Conservation (phyloP, 129 eudicot species). For the Helianthus tuberosus region DNA sequence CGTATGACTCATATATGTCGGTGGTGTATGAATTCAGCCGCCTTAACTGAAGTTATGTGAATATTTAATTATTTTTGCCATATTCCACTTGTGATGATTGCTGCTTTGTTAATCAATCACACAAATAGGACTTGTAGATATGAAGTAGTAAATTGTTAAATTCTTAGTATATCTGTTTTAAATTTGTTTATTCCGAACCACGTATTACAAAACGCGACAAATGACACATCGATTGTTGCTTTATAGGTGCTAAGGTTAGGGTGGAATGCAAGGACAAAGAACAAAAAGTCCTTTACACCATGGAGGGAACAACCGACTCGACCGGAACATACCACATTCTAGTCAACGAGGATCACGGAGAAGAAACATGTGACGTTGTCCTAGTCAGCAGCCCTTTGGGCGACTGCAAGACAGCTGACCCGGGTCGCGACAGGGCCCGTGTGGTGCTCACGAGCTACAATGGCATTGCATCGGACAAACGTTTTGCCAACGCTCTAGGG, state of each 20-base stretch:
- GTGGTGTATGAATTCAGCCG: too few relatives aligned
- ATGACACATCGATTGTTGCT: background rate
- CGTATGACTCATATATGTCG: too few relatives aligned
- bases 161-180: background rate
- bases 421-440: slow-evolving; percentile 58
- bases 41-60: too few relatives aligned
- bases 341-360: slow-evolving; percentile 53
- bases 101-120: too few relatives aligned
- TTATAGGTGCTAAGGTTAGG: slow-evolving; percentile 62
- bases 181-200: background rate
- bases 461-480: slow-evolving; percentile 44
- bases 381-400: slow-evolving; percentile 62
- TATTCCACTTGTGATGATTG: too few relatives aligned
- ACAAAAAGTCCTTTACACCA: slow-evolving; percentile 38
- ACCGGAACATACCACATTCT: slow-evolving; percentile 54
- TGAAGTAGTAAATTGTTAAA: too few relatives aligned
- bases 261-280: slow-evolving; percentile 54
- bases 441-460: slow-evolving; percentile 59
- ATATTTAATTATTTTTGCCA: too few relatives aligned
- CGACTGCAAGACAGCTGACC: slow-evolving; percentile 45
- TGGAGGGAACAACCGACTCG: slow-evolving; percentile 48
- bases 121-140: too few relatives aligned
- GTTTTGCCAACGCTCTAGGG: slow-evolving; percentile 61
- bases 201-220: background rate
- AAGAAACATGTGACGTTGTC: slow-evolving; percentile 45